Evolutionary conservation across 1,139 yeast genomes (phyloP), one percentile per base, ranked within the genome.

Genomic region (Pneumocystis carinii): DNA sequence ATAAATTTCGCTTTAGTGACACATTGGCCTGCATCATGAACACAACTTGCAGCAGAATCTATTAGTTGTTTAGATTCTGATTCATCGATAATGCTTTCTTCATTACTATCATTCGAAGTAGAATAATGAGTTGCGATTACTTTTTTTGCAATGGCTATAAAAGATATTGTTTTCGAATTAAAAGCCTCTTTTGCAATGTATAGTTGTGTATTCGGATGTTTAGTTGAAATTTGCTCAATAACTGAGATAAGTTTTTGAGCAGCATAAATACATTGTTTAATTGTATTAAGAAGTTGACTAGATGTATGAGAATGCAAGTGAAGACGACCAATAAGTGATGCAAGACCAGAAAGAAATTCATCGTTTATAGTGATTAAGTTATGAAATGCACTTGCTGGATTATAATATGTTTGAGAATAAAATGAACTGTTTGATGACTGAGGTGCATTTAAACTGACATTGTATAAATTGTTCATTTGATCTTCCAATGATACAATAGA

Each of bases 291-390:
- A 42, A 76, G 72, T 62, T 72, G 74, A 7, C 75, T 71, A 66
- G 48, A 76, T 70, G 65, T 71, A 72, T 19, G 72, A 64, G 66
- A 24, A 68, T 68, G 60, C 68, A 68, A 68, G 69, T 69, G 63
- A 72, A 62, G 63, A n/a, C 62, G 68, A 62, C 73, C 75, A 39
- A 75, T 68, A 65, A 75, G 76, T 19, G 73, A 69, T 17, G 90
- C 87, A 69, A 90, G 78, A 70, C 89, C 89, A 0, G 84, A 79
- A 67, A 83, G 82, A 53, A 90, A 74, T 1, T 88, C 80, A 24
- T 84, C 83, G 70, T 86, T 82, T 61, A 90, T 83, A 73, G 89
- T 96, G 39, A 84, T 83, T 35, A 90, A 78, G 66, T 96, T 79
- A 65, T 79, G 82, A 65, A 81, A 78, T 0, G 95, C 94, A 66